Percentiles rank a stretch among this genome's conserved stretches.
These are phyloP conservation scores for Cladorrhinum sp. DNA, from an alignment of 2,329 filamentous ascomycete genomes.

Conservation along the genomic window DNA sequence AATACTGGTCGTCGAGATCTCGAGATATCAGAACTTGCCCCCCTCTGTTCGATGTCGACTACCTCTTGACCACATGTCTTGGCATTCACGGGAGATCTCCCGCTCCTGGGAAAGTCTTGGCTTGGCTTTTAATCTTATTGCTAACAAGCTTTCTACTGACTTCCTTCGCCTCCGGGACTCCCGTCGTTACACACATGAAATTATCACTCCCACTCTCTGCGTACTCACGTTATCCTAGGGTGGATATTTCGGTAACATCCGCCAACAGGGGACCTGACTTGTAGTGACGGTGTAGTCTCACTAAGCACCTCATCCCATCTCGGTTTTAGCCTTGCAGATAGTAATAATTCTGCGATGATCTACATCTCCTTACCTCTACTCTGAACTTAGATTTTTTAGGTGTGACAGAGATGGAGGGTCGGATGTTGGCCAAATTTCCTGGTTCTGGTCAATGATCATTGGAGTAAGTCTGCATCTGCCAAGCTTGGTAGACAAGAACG, in stretches of 20 bases:
- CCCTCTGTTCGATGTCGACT: neutral
- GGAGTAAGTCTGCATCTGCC: neutral
- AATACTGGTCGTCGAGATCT: neutral
- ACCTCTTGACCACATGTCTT: neutral
- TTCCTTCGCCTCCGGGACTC: neutral
- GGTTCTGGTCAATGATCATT: neutral
- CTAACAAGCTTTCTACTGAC: neutral
- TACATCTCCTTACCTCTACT: neutral
- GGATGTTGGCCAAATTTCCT: neutral
- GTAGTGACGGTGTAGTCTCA: neutral
- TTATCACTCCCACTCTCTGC: neutral
- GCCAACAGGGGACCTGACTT: neutral
- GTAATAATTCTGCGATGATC: neutral
- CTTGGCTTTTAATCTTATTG: neutral
- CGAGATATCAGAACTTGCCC: neutral
- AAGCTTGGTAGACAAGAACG: neutral
- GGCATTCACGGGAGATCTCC: neutral
- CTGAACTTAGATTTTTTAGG: too few species aligned
- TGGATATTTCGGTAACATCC: neutral
- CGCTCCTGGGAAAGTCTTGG: neutral
- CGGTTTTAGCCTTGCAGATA: neutral
- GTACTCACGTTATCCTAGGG: neutral
- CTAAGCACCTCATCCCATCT: neutral
- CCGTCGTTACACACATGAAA: neutral
- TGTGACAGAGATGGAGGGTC: neutral